These are phyloP conservation scores for Chloranthus sessilifolius DNA, from an alignment of 164 flowering plant species.

Conservation along the genomic window DNA sequence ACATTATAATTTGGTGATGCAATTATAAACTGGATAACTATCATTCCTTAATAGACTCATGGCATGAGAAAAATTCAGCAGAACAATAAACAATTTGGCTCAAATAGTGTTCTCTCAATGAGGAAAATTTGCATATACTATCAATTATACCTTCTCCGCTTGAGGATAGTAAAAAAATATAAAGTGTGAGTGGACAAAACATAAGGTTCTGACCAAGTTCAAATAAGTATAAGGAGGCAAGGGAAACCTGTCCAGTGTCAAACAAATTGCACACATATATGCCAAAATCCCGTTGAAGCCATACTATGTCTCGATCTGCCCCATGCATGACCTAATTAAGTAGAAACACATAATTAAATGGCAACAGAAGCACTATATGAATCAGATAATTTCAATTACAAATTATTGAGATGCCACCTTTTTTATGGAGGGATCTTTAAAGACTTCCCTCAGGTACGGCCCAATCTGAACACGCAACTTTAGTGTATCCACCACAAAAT, in stretches of 20 bases:
- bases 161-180: too few relatives aligned
- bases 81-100: too few relatives aligned
- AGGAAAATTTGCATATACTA: too few relatives aligned
- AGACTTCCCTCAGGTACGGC: conserved; percentile 82
- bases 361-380: not conserved
- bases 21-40: too few relatives aligned
- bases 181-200: too few relatives aligned
- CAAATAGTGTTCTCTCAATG: too few relatives aligned
- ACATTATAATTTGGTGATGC: too few relatives aligned
- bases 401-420: conserved; percentile 47
- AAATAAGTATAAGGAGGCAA: not conserved
- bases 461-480: conserved; percentile 87
- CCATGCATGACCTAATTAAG: conserved; percentile 88
- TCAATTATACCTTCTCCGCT: too few relatives aligned
- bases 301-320: conserved; percentile 83
- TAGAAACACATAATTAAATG: not conserved
- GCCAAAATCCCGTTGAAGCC: conserved; percentile 99
- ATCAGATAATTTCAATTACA: conserved; percentile 5
- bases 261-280: conserved; percentile 92
- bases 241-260: conserved; percentile 92
- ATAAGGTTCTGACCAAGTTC: too few relatives aligned
- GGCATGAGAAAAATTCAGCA: too few relatives aligned
- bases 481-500: conserved; percentile 83
- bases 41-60: too few relatives aligned
- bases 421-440: conserved; percentile 82